Percentiles rank a stretch among this genome's conserved stretches.
Evolutionary conservation across 306 rosid genomes (phyloP).

Genomic region (Dryas octopetala): DNA sequence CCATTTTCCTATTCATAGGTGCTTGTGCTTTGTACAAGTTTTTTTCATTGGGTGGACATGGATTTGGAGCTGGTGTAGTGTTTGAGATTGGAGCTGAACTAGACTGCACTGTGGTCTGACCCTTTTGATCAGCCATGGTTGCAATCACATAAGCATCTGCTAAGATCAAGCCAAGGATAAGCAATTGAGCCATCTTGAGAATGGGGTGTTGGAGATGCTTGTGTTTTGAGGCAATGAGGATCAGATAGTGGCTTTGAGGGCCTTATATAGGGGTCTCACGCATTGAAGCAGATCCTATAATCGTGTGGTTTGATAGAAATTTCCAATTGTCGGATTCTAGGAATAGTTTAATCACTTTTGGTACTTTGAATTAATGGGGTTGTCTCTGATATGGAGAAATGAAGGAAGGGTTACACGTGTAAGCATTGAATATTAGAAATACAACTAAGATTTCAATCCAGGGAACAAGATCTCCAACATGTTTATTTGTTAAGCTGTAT

Average conservation of each 20-base stretch:
- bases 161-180: conserved; percentile 43
- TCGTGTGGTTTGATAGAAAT: conserved; percentile 53
- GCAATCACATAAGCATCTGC: conserved; percentile 36
- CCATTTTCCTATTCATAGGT: conserved; percentile 50
- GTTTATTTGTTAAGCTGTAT: conserved; percentile 51
- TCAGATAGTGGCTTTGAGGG: conserved; percentile 24
- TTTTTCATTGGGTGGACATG: not conserved
- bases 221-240: conserved; percentile 21
- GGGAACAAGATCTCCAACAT: conserved; percentile 62
- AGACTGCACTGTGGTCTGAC: conserved; percentile 25
- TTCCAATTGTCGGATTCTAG: conserved; percentile 41
- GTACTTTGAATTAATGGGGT: conserved; percentile 27
- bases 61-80: conserved; percentile 23
- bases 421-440: conserved; percentile 43
- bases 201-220: conserved; percentile 8
- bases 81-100: not conserved
- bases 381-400: conserved; percentile 48
- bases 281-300: conserved; percentile 32
- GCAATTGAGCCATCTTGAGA: conserved; percentile 44
- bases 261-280: conserved; percentile 17
- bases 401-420: conserved; percentile 39
- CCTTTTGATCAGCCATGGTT: conserved; percentile 29
- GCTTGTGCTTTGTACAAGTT: conserved; percentile 15
- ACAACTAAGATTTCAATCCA: conserved; percentile 49
- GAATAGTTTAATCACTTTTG: conserved; percentile 16